Evolutionary conservation across 73 alveolate genomes (phyloP), one percentile per base, ranked within the genome.

Genomic region (Vitrella brassicaformis): DNA sequence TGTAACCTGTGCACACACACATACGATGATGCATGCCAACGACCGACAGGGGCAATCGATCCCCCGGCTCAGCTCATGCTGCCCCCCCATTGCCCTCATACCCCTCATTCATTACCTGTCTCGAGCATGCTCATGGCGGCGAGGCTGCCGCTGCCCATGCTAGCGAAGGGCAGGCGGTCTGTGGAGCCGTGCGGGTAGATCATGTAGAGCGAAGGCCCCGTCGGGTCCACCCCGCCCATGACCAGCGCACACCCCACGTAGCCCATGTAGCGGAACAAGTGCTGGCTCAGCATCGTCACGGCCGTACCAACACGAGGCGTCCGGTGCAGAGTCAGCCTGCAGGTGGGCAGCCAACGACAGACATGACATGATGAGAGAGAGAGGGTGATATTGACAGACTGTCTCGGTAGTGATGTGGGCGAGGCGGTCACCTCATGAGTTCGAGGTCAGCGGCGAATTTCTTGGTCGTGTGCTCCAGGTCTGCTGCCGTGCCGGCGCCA

Each of bases 401-500:
- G n/a, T n/a, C n/a, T n/a, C n/a, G n/a, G n/a, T n/a, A n/a, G n/a
- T n/a, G n/a, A n/a, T n/a, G n/a, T n/a, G n/a, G n/a, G n/a, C n/a
- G n/a, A n/a, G n/a, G n/a, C n/a, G n/a, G n/a, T n/a, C n/a, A n/a
- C n/a, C n/a, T n/a, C n/a, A n/a, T n/a, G n/a, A n/a, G n/a, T n/a
- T n/a, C n/a, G n/a, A n/a, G n/a, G n/a, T n/a, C n/a, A n/a, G n/a
- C n/a, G n/a, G n/a, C n/a, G n/a, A n/a, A n/a, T n/a, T n/a, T n/a
- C n/a, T n/a, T n/a, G n/a, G n/a, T n/a, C n/a, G n/a, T n/a, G n/a
- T n/a, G n/a, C n/a, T n/a, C n/a, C n/a, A n/a, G 86, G 81, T 95
- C 98, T 29, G 99, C 98, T 1, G 98, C 98, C 28, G 99, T 96
- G 45, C 99, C 99, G 26, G 99, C 98, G 29, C 99, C 99, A 80